Evolutionary conservation across 805 yeast species (phyloP), one percentile per base, ranked within the genome.

Genomic region (Pichia sporocuriosa): DNA sequence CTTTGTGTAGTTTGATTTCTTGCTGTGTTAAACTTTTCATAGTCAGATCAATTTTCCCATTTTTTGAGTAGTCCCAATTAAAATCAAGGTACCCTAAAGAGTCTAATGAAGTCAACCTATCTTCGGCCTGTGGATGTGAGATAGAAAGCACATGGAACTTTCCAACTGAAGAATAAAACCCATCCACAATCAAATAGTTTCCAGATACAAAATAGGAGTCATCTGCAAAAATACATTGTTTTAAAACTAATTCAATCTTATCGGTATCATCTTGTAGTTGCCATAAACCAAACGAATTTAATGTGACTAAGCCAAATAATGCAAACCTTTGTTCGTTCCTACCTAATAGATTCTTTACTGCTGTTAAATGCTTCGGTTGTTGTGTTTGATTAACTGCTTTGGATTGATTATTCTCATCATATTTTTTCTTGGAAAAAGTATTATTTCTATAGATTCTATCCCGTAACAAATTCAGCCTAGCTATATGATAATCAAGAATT

Each of bases 61-160:
- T 50, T 26, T 49, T 51, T 8, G 54, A 47, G 29, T 45, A 53
- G 8, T 50, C 43, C 33, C 57, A 49, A 16, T 50, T 53, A 50
- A 88, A 81, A 59, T 93, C 97, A 20, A 85, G 52, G 50, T 82
- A 73, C 1, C 96, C 97, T 45, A 79, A 79, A 1, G 81, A 80
- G 21, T 83, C 89, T 42, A 79, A 55, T 1, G 94, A 70, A 0
- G 56, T 60, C 8, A 72, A 79, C 44, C 97, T 69, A 48, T 74
- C 68, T 57, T 93, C 99, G 3, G 87, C 81, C 0, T 93, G 88
- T 3, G 98, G 97, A 45, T 87, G 96, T 3, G 84, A 82, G 38
- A 93, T 70, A 4, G 82, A 73, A 23, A 83, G 72, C 1, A 83
- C 94, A 49, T 81, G 78, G 56, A 93, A 88, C 36, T 73, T 78